phyloP scores from a whole-genome alignment of 805 yeast species.

The Millerago galiae region DNA sequence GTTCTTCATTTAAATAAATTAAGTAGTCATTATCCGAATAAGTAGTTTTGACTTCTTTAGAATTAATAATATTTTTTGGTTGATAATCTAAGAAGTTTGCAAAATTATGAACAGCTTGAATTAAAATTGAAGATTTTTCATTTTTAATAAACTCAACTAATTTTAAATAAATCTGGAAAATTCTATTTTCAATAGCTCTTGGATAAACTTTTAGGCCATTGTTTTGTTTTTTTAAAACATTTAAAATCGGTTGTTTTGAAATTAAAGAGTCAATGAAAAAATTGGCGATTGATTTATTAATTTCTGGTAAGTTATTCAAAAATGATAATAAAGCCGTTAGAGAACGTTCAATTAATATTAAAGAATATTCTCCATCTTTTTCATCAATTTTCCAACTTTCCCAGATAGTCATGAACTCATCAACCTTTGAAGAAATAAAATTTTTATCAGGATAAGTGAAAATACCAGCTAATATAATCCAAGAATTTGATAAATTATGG shows the following conservation, averaged over 20 bases:
- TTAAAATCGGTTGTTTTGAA: constrained; percentile 9
- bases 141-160: constrained; percentile 20
- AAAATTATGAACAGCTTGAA: constrained; percentile 35
- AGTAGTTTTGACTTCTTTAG: background rate
- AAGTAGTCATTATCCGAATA: constrained; percentile 10
- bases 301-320: constrained; percentile 30
- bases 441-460: constrained; percentile 50
- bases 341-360: constrained; percentile 52
- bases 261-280: constrained; percentile 34
- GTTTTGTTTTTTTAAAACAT: constrained; percentile 7
- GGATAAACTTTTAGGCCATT: constrained; percentile 1
- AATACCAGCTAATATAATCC: constrained; percentile 60
- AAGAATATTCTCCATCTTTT: constrained; percentile 30
- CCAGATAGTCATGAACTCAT: constrained; percentile 61
- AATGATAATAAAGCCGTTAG: constrained; percentile 52
- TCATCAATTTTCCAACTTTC: constrained; percentile 46
- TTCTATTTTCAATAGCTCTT: constrained; percentile 35
- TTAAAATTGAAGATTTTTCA: constrained; percentile 25
- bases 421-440: constrained; percentile 46
- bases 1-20: constrained; percentile 11
- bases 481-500: constrained; percentile 39
- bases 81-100: constrained; percentile 30
- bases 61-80: background rate
- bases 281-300: constrained; percentile 40
- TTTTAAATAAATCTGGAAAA: constrained; percentile 38